These are phyloP conservation scores for Entomortierella lignicola DNA, from an alignment of 192 early-diverging fungal genomes.

Conservation along the genomic window DNA sequence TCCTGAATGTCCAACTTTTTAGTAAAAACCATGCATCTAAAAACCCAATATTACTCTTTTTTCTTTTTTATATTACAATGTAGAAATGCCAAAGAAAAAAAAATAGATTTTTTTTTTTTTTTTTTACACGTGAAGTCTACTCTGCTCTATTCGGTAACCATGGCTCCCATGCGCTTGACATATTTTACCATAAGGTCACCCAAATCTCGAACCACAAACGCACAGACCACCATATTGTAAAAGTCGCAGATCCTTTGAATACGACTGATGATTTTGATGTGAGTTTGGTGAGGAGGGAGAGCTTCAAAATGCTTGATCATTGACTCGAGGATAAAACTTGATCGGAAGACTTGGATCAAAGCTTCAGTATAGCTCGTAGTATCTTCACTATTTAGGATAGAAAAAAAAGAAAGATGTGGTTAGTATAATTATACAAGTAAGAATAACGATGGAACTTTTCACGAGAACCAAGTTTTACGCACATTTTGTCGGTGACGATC, in stretches of 20 bases:
- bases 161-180: conserved; percentile 47
- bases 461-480: too few relatives aligned
- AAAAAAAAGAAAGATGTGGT: not conserved
- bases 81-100: too few relatives aligned
- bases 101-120: conserved; percentile 1
- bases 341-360: conserved; percentile 25
- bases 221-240: conserved; percentile 52
- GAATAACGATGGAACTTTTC: too few relatives aligned
- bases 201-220: conserved; percentile 58
- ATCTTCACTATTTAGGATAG: conserved; percentile 39
- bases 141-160: conserved; percentile 20
- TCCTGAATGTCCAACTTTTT: too few relatives aligned
- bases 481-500: conserved; percentile 43
- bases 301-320: conserved; percentile 36
- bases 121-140: not conserved
- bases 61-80: too few relatives aligned
- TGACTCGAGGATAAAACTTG: conserved; percentile 28
- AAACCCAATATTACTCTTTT: too few relatives aligned
- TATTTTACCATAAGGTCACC: conserved; percentile 54
- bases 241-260: conserved; percentile 54
- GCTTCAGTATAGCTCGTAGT: conserved; percentile 32
- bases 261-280: conserved; percentile 34
- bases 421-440: too few relatives aligned
- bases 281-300: conserved; percentile 28
- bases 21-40: too few relatives aligned